Evolutionary conservation across 2,329 filamentous ascomycete species (phyloP).

Genomic region (Hypoxylon sp.): DNA sequence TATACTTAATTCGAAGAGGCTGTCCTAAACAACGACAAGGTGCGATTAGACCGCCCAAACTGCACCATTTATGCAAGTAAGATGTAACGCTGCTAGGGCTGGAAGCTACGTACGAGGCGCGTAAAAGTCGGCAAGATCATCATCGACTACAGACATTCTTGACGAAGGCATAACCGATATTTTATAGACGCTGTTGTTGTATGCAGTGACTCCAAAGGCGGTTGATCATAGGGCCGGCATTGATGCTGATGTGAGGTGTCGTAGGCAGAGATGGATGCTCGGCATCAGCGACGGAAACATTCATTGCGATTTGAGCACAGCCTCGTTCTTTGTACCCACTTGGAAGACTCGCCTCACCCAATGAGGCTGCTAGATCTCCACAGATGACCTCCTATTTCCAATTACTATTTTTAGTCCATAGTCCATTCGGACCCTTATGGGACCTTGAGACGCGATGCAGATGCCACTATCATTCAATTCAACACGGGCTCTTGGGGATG

Average conservation of each 20-base stretch:
- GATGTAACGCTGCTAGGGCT: slow-evolving; percentile 29
- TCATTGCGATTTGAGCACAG: slow-evolving; percentile 26
- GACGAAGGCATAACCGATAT: background rate
- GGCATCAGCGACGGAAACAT: slow-evolving; percentile 19
- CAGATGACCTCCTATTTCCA: slow-evolving; percentile 32
- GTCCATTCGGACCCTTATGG: slow-evolving; percentile 22
- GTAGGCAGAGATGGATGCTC: slow-evolving; percentile 21
- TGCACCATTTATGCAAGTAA: slow-evolving; percentile 7
- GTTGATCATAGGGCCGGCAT: background rate
- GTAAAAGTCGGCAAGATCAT: background rate
- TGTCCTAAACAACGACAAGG: background rate
- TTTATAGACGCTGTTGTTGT: slow-evolving; percentile 7
- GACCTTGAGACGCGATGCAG: slow-evolving; percentile 12
- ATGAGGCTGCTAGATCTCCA: slow-evolving; percentile 38
- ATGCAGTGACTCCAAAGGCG: too few species aligned
- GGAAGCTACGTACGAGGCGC: slow-evolving; percentile 6
- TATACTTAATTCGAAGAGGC: background rate
- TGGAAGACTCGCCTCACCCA: slow-evolving; percentile 18
- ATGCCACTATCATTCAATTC: slow-evolving; percentile 7
- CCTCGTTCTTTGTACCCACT: slow-evolving; percentile 29
- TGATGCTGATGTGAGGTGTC: slow-evolving; percentile 32
- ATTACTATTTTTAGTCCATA: slow-evolving; percentile 39
- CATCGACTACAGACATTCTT: background rate
- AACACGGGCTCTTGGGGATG: background rate
- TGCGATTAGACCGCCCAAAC: background rate